Conservation (phyloP, 139 green algal species). For the Micromonas commoda region DNA sequence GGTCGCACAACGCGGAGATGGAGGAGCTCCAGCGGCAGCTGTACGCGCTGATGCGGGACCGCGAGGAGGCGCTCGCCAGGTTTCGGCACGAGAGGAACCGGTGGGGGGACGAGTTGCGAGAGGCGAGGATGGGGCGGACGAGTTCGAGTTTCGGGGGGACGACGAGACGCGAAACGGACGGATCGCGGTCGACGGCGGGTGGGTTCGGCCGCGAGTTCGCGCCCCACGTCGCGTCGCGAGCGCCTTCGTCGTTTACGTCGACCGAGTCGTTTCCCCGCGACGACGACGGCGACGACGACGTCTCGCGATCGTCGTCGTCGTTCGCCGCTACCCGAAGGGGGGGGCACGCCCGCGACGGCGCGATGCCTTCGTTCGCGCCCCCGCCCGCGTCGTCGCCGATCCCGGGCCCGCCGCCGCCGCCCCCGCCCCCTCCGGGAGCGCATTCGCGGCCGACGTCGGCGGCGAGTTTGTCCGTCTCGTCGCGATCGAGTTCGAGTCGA, state of each 20-base stretch:
- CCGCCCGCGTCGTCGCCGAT: no score
- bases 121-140: not conserved
- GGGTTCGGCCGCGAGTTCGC: no score
- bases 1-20: not conserved
- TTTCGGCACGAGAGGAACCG: not conserved
- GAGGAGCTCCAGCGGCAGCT: not conserved
- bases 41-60: not conserved
- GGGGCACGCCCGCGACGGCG: no score
- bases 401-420: no score
- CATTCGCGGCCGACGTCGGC: not conserved
- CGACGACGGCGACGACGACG: no score
- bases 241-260: no score
- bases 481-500: not conserved
- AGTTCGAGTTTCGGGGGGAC: not conserved
- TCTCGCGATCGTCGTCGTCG: no score
- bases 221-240: no score
- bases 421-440: no score
- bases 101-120: not conserved
- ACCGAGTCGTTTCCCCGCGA: no score
- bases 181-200: not conserved
- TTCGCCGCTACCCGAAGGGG: no score
- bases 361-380: no score
- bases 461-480: not conserved
- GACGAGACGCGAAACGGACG: not conserved
- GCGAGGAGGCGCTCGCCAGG: not conserved